Evolutionary conservation across 1,139 yeast species (phyloP), one percentile per base, ranked within the genome.

Genomic region (Magnusiomyces fungicola): DNA sequence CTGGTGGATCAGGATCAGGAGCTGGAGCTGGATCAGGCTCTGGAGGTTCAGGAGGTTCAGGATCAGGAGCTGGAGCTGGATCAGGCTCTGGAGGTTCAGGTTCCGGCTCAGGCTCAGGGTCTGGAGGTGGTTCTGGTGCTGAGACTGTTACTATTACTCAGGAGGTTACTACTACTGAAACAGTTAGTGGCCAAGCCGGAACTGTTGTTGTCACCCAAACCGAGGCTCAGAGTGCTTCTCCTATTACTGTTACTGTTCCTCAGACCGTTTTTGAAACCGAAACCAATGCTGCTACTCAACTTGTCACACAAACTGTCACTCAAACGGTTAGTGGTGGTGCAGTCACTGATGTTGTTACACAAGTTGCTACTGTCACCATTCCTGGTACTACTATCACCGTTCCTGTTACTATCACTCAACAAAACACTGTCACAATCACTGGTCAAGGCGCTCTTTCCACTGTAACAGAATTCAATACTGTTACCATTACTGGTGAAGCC

Each of bases 341-440:
- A 16, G 38, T 44, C 4, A 47, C 54, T 12, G 41, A 46, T n/a
- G 43, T 47, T 1, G 38, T 22, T 25, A 33, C 50, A 10, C 16
- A 44, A 12, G 45, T 44, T 10, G 44, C 45, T 16, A 43, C 55
- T 27, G 45, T 34, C 39, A 46, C 55, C 18, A 50, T 30, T 18
- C 19, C 37, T 5, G 47, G 45, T 19, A 45, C 38, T 18, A 43
- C 50, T 36, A 48, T 29, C 18, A 48, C 53, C 24, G 45, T 22
- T 24, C 33, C 32, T 16, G 48, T 22, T 3, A 46, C 49, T 29
- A 24, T 25, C 27, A 48, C 53, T 39, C 27, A 27, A n/a, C 30
- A 52, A 29, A 43, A 43, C 10, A 37, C 52, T 38, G 45, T 42
- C 45, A 50, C 53, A 3, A 42, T n/a, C 22, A 36, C 49, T 30